Conservation (phyloP, 2,329 filamentous ascomycete genomes). For the Colletotrichum trifolii region DNA sequence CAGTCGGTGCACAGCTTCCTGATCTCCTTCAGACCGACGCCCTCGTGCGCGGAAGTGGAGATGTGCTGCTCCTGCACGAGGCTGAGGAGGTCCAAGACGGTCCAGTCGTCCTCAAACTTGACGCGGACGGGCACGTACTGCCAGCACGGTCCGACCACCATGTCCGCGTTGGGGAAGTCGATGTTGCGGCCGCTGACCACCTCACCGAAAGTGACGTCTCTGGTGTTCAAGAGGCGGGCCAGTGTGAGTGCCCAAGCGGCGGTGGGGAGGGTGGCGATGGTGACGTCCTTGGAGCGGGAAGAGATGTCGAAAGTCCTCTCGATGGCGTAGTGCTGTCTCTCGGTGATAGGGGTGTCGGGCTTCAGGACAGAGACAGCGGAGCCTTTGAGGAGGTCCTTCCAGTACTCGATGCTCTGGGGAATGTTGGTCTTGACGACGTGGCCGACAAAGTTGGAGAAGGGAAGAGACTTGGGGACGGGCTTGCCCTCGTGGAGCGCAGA, state of each 20-base stretch:
- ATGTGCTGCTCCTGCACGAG: slow-evolving; percentile 68
- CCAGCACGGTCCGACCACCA: slow-evolving; percentile 73
- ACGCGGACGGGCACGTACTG: slow-evolving; percentile 75
- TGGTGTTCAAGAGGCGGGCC: slow-evolving; percentile 60
- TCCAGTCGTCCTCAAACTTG: slow-evolving; percentile 62
- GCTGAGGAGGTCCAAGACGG: slow-evolving; percentile 62
- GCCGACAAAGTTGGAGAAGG: slow-evolving; percentile 59
- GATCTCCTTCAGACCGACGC: slow-evolving; percentile 66
- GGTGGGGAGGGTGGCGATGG: slow-evolving; percentile 73
- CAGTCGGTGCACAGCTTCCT: slow-evolving; percentile 59
- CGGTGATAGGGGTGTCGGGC: slow-evolving; percentile 50
- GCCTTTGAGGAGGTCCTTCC: slow-evolving; percentile 67
- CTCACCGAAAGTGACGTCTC: slow-evolving; percentile 73
- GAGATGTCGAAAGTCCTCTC: slow-evolving; percentile 58
- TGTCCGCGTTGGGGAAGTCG: slow-evolving; percentile 64
- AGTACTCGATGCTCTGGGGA: slow-evolving; percentile 67
- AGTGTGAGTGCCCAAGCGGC: slow-evolving; percentile 74
- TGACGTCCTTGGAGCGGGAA: slow-evolving; percentile 64
- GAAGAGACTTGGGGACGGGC: slow-evolving; percentile 46
- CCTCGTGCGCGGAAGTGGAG: slow-evolving; percentile 65
- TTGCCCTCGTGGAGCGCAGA: slow-evolving; percentile 59
- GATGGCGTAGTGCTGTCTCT: slow-evolving; percentile 54
- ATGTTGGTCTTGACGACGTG: slow-evolving; percentile 54
- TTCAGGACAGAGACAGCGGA: slow-evolving; percentile 59
- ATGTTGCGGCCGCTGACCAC: slow-evolving; percentile 74